Evolutionary conservation across 2,329 filamentous ascomycete species (phyloP), one percentile per base, ranked within the genome.

Genomic region (Plenodomus lindquistii): DNA sequence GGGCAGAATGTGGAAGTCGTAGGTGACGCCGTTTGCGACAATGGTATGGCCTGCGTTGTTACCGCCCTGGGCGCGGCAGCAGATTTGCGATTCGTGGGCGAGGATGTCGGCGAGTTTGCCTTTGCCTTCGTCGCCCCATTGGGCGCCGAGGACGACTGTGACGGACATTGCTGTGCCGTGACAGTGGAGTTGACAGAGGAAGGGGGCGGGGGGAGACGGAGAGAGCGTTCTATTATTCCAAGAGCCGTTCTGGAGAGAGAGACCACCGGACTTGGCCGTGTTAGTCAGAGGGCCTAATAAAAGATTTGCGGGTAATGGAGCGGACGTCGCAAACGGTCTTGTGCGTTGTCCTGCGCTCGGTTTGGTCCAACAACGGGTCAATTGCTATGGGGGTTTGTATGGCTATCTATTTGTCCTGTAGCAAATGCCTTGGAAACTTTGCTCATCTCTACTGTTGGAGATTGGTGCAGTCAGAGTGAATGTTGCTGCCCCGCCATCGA

Each of bases 71-170:
- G 81, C 80, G 57, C 81, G 77, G 60, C 81, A 82, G 73, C 81
- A 84, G 58, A 85, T 71, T 57, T 81, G 74, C 37, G 78, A 75
- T 53, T 77, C 73, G 48, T 77, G 73, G 65, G 75, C 77, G 54
- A 81, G 77, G 55, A 81, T 80, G 59, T 82, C 82, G 63, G 81
- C 81, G 54, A 85, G 79, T 67, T 84, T 84, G 54, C 81, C 82
- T 69, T 84, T 82, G 60, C 70, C 78, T 73, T 82, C 80, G 67
- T 82, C 77, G 72, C 82, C 83, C 78, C 81, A 85, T 72, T 85
- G 82, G 63, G 79, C 76, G 50, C 82, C 82, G 57, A 85, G 76
- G 57, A 83, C 79, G 50, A 84, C 78, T 38, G 81, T 84, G 46
- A 80, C 79, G 73, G 79, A 78, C 70, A 73, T 73, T 42, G 57